Base-by-base conservation (phyloP, 2,329 filamentous ascomycete genomes). In the Lomentospora prolificans region DNA sequence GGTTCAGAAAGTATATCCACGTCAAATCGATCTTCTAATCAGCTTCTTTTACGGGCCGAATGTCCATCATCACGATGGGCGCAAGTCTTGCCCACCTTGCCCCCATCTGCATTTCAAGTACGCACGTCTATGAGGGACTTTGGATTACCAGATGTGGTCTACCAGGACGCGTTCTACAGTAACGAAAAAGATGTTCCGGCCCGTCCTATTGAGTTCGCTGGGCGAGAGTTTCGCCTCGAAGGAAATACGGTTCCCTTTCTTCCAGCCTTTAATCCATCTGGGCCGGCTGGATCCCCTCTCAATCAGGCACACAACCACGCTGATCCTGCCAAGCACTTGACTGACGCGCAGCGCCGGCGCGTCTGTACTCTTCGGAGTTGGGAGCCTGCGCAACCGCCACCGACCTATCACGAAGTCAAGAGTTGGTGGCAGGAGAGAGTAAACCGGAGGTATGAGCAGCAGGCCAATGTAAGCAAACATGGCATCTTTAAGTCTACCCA, bases 131-230 rank as follows among this genome's bases (percentile, higher is more conserved):
- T 69, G 52, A 61, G 60, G 7, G 64, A 65, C 1, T 48, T 64
- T 30, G 39, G 58, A 12, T 44, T 84, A 7, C 86, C 87, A 0
- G 76, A 85, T 57, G 78, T 87, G 12, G 79, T 96, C 51, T 95
- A 96, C 60, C 88, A 90, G 67, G 85, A 90, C 65, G 85, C 91
- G 0, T 91, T 86, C 64, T 97, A 96, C 66, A 88, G 90, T 62
- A 78, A 88, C 27, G 89, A 95, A 59, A 78, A 76, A 53, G 94
- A 97, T 69, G 87, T 96, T 0, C 90, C 91, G 10, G 78, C 85
- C 39, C 80, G 86, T 55, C 70, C 78, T 30, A 79, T 89, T 55
- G 90, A 96, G 68, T 97, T 96, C 70, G 92, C 88, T 5, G 92
- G 92, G 3, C 84, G 84, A 61, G 88, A 95, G 62, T 96, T 95